Base-by-base conservation (phyloP, 768 basidiomycete species). In the Sarcomyxa edulis region DNA sequence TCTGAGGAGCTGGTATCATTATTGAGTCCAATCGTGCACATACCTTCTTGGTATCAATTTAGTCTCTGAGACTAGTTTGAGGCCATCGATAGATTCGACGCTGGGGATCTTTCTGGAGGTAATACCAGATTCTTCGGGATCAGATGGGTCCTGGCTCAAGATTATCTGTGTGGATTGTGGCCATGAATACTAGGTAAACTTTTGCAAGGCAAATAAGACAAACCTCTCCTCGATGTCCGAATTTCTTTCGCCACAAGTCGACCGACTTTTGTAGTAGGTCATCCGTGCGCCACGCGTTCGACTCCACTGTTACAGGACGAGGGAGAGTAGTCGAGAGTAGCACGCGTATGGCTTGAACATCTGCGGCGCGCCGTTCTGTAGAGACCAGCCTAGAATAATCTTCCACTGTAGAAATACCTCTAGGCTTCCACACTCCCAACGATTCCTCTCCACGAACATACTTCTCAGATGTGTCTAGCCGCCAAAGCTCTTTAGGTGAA, bases 401-500 rank as follows among this genome's bases (percentile, higher is more conserved):
- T 47, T 95, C 82, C 19, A 99, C 84, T 7, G 92, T 81, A 1
- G 84, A 83, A 19, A 97, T 73, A 7, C 94, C 90, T 31, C 94
- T 75, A 30, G 94, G 81, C 48, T 80, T 85, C 94, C 95, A 98
- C 14, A 70, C 59, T 5, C 74, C 80, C 20, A 98, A 69, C 3
- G 70, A 60, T 51, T 97, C 94, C 56, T 98, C 94, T 6, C 95
- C 95, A 31, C 83, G 75, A 0, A 99, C 93, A 60, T 94, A 97
- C 57, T 92, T 94, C 61, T 89, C 86, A 20, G 88, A 81, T 1
- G 95, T 97, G 63, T 99, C 92, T 36, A 98, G 68, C 27, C 93
- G 70, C 96, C 95, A 97, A 10, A 99, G 68, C 46, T 97, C 93
- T 55, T 80, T 80, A 2, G 90, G 76, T 1, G 86, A 92, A 30